Evolutionary conservation across 768 basidiomycete genomes (phyloP).

Genomic region (Boletellus emodensis): DNA sequence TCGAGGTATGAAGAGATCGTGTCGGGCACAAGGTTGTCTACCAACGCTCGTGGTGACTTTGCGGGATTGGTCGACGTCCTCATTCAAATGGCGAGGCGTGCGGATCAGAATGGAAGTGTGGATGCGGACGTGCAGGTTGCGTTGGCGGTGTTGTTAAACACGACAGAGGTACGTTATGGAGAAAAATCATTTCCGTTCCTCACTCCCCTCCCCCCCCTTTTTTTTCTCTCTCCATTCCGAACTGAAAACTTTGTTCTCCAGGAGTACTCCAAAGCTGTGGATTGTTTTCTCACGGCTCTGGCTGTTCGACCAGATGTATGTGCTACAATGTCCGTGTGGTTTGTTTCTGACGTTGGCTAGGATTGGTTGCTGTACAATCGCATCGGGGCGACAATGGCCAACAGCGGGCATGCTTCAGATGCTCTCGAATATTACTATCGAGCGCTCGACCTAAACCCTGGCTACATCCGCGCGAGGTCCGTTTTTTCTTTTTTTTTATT

Average conservation of each 20-base stretch:
- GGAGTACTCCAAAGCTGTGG: slow-evolving; percentile 90
- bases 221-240: neutral
- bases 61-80: slow-evolving; percentile 65
- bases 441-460: slow-evolving; percentile 83
- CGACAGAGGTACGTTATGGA: slow-evolving; percentile 64
- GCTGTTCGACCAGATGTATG: slow-evolving; percentile 80
- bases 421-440: slow-evolving; percentile 86
- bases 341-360: slow-evolving; percentile 35
- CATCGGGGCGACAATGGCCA: slow-evolving; percentile 92
- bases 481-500: slow-evolving; percentile 8
- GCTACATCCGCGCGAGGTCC: slow-evolving; percentile 85
- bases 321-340: neutral
- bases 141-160: slow-evolving; percentile 87
- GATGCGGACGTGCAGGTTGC: slow-evolving; percentile 97
- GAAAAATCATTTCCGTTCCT: neutral
- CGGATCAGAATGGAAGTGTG: slow-evolving; percentile 48
- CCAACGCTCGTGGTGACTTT: slow-evolving; percentile 33
- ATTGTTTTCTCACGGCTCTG: slow-evolving; percentile 90
- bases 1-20: slow-evolving; percentile 46
- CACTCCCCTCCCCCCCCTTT: neutral
- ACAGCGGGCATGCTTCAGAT: slow-evolving; percentile 72
- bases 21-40: slow-evolving; percentile 30
- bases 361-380: slow-evolving; percentile 93
- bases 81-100: slow-evolving; percentile 70
- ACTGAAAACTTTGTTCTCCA: slow-evolving; percentile 26